Conservation (phyloP, 2,329 filamentous ascomycete genomes). For the Ophiostoma perfectum region DNA sequence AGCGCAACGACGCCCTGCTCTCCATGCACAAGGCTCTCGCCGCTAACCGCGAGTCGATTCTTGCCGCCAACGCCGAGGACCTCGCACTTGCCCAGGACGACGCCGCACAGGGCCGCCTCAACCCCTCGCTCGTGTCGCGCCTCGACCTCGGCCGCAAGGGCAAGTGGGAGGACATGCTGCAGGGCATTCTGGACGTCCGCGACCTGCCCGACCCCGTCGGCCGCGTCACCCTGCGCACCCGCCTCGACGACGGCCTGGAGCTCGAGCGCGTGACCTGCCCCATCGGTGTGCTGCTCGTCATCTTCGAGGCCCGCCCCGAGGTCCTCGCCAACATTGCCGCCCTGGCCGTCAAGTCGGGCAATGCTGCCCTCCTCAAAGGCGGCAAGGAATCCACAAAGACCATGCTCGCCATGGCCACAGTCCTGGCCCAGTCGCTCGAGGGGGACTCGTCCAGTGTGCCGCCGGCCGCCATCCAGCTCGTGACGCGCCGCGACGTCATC, state of each 20-base stretch:
- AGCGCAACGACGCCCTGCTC: constrained; percentile 79
- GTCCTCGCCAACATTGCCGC: constrained; percentile 98
- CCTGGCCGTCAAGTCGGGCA: constrained; percentile 92
- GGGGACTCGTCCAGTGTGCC: constrained; percentile 82
- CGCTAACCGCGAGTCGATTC: constrained; percentile 64
- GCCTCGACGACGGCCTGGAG: constrained; percentile 77
- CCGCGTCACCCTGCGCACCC: constrained; percentile 73
- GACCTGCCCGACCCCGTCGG: constrained; percentile 84
- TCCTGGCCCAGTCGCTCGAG: constrained; percentile 79
- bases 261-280: constrained; percentile 88
- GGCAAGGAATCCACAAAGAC: constrained; percentile 94
- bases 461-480: constrained; percentile 82
- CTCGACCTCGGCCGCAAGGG: constrained; percentile 80
- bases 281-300: constrained; percentile 95
- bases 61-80: constrained; percentile 81
- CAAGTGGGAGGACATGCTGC: constrained; percentile 97
- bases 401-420: constrained; percentile 83
- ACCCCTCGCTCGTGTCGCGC: constrained; percentile 76
- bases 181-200: constrained; percentile 85
- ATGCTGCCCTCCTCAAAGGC: constrained; percentile 93
- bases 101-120: constrained; percentile 69
- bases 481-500: constrained; percentile 87
- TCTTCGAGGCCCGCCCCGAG: constrained; percentile 95
- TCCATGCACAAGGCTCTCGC: constrained; percentile 74
- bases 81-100: constrained; percentile 64